Conservation (phyloP, 345 rosid genomes). For the Pistacia atlantica region DNA sequence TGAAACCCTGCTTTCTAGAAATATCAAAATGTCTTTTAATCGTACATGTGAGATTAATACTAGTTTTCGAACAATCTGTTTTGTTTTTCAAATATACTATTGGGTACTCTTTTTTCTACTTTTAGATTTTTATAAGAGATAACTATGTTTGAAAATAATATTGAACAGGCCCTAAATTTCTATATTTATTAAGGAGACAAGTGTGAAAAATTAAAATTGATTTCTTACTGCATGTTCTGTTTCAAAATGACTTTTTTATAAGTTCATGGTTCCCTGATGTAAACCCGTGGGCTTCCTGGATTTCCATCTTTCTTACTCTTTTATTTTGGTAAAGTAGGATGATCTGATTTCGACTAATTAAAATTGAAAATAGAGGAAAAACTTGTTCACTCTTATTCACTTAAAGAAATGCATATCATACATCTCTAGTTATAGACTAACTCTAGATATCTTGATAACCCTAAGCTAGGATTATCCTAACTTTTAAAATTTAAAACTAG, state of each 20-base stretch:
- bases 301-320: background rate
- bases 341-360: constrained; percentile 7
- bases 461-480: too few relatives aligned
- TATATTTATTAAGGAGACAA: background rate
- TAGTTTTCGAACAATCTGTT: background rate
- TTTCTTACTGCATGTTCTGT: background rate
- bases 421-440: too few relatives aligned
- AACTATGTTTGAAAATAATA: background rate
- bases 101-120: too few relatives aligned
- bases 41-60: background rate
- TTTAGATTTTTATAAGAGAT: background rate
- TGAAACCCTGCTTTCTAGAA: background rate
- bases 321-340: background rate
- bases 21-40: background rate
- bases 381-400: too few relatives aligned
- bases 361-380: too few relatives aligned
- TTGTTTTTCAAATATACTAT: background rate
- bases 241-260: background rate
- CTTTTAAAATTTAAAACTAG: too few relatives aligned
- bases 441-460: too few relatives aligned
- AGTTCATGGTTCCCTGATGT: background rate
- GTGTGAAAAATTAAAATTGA: background rate
- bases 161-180: background rate
- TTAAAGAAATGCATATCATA: too few relatives aligned
- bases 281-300: background rate